Conservation (phyloP, 352 stramenopile genomes). For the Lagenidium sp. region DNA sequence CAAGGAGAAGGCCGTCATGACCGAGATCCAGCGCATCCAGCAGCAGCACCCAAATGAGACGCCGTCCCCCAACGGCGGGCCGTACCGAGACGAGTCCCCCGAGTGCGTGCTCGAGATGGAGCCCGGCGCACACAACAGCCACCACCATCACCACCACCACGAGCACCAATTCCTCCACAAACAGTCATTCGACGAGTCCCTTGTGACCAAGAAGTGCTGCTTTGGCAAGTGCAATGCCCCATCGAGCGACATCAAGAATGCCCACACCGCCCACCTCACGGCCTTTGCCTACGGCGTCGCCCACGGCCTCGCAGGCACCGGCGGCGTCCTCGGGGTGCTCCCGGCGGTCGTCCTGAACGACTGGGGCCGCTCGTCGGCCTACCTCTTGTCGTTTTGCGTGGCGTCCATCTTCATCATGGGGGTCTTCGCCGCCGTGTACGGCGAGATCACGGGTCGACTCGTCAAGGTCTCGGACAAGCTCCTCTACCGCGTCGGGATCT, state of each 20-base stretch:
- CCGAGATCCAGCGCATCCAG: conserved; percentile 20
- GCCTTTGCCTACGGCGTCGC: conserved; percentile 54
- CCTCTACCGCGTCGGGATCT: conserved; percentile 29
- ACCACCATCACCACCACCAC: neutral
- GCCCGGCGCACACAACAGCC: neutral
- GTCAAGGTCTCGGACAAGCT: conserved; percentile 15
- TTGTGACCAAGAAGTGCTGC: conserved; percentile 28
- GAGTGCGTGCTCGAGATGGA: neutral
- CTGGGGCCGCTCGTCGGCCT: conserved; percentile 29
- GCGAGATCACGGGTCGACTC: conserved; percentile 23
- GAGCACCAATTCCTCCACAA: conserved; percentile 9
- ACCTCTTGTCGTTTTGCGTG: conserved; percentile 67
- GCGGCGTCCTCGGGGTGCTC: conserved; percentile 51
- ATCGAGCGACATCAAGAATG: conserved; percentile 36
- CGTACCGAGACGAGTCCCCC: conserved; percentile 8
- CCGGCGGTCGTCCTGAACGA: conserved; percentile 61
- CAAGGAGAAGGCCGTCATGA: conserved; percentile 16
- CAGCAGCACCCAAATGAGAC: neutral
- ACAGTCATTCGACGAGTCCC: conserved; percentile 21
- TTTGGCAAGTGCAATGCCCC: conserved; percentile 24
- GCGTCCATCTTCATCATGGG: conserved; percentile 72
- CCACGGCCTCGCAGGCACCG: conserved; percentile 56
- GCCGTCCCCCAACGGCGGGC: conserved; percentile 4
- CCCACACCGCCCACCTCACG: conserved; percentile 18
- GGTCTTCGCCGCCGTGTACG: conserved; percentile 52